phyloP scores from a whole-genome alignment of 345 rosid species.

The Punica granatum region DNA sequence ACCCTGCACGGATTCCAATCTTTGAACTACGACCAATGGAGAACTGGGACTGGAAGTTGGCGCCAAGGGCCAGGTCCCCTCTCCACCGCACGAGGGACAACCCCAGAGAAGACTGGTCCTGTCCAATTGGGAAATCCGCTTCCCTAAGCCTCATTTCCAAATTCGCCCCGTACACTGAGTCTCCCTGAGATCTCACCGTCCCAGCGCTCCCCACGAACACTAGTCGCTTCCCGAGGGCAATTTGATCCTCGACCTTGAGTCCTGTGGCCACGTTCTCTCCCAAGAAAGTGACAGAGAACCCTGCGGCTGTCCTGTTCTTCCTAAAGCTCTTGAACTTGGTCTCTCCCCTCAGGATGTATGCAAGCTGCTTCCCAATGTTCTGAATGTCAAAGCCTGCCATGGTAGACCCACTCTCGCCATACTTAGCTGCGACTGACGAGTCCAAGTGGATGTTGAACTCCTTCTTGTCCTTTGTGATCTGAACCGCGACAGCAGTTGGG shows the following conservation, averaged over 20 bases:
- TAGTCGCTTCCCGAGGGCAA: constrained; percentile 66
- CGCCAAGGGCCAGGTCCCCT: constrained; percentile 87
- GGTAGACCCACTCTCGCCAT: constrained; percentile 73
- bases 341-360: constrained; percentile 76
- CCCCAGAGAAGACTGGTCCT: constrained; percentile 81
- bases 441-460: constrained; percentile 91
- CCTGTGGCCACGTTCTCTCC: constrained; percentile 87
- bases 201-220: constrained; percentile 84
- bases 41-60: constrained; percentile 82
- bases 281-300: constrained; percentile 69
- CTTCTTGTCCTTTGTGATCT: constrained; percentile 92
- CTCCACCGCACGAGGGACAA: constrained; percentile 90
- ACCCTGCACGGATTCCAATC: constrained; percentile 78
- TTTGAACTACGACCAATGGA: constrained; percentile 69
- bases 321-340: constrained; percentile 70
- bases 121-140: constrained; percentile 83
- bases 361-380: constrained; percentile 88
- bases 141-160: constrained; percentile 75
- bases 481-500: constrained; percentile 72
- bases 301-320: constrained; percentile 68
- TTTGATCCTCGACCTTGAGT: constrained; percentile 79
- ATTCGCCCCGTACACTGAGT: constrained; percentile 86
- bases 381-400: constrained; percentile 98
- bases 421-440: constrained; percentile 74
- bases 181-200: constrained; percentile 64